Conservation (phyloP, 495 filamentous ascomycete genomes). For the Cetradonia linearis region DNA sequence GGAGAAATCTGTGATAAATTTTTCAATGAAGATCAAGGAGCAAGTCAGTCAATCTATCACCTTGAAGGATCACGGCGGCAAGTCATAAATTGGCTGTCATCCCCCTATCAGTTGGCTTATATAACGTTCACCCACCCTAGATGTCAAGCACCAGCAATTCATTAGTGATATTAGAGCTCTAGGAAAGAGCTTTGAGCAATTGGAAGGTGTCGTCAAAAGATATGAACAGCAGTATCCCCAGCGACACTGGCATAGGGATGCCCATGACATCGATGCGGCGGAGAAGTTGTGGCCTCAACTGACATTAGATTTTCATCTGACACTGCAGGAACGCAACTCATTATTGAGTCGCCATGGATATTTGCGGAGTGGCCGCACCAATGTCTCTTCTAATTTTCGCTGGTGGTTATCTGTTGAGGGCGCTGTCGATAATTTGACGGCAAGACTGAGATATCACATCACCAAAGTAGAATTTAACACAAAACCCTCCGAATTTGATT, state of each 20-base stretch:
- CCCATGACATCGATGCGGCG: constrained; percentile 3
- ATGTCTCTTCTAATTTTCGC: constrained; percentile 15
- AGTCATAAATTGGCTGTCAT: background rate
- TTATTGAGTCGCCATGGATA: background rate
- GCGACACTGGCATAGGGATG: constrained; percentile 4
- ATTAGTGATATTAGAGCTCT: constrained; percentile 16
- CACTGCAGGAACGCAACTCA: constrained; percentile 11
- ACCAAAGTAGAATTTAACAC: constrained; percentile 17
- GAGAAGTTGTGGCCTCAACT: constrained; percentile 3
- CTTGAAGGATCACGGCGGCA: background rate
- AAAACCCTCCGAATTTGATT: constrained; percentile 19
- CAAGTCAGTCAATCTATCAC: background rate
- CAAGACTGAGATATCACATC: constrained; percentile 17
- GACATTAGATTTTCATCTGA: constrained; percentile 19
- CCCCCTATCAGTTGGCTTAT: background rate
- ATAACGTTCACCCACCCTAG: background rate
- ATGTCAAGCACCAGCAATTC: constrained; percentile 15
- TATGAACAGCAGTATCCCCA: constrained; percentile 6
- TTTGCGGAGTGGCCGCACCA: background rate
- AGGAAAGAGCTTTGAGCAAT: constrained; percentile 4
- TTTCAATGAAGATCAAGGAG: background rate
- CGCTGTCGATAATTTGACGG: constrained; percentile 18
- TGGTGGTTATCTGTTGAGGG: constrained; percentile 17
- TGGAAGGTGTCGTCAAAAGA: constrained; percentile 12
- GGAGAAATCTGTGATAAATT: background rate